These are phyloP conservation scores for Naganishia vishniacii DNA, from an alignment of 768 basidiomycete genomes.

Conservation along the genomic window DNA sequence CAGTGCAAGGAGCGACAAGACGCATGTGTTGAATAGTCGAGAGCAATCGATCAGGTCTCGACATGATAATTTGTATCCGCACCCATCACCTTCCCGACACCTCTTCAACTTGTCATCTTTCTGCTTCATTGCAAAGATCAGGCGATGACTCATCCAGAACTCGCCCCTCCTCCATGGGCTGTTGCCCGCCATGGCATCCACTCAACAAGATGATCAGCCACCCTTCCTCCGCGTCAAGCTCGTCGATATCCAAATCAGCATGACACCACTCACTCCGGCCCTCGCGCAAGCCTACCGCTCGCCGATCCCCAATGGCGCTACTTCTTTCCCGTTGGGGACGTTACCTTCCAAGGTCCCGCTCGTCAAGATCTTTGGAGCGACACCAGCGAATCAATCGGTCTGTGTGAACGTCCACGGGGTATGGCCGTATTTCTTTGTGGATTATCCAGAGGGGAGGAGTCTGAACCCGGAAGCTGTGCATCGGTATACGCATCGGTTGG, in stretches of 20 bases:
- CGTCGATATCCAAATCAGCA: slow-evolving; percentile 46
- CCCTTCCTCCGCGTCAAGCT: slow-evolving; percentile 48
- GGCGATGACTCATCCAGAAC: no score
- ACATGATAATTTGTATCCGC: no score
- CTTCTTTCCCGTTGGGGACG: slow-evolving; percentile 39
- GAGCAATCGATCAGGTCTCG: no score
- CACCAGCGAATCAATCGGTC: slow-evolving; percentile 67
- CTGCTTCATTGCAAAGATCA: no score
- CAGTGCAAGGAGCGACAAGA: no score
- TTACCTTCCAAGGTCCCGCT: slow-evolving; percentile 66
- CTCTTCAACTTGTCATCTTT: no score
- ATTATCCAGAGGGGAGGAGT: slow-evolving; percentile 54
- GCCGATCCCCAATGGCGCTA: slow-evolving; percentile 31
- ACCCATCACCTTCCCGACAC: no score
- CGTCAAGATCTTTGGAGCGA: slow-evolving; percentile 77
- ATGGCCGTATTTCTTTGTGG: slow-evolving; percentile 78
- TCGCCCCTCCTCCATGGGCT: no score
- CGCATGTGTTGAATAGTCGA: no score
- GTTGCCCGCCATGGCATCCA: background rate
- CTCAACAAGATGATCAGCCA: background rate
- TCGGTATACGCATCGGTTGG: slow-evolving; percentile 63
- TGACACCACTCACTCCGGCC: slow-evolving; percentile 35
- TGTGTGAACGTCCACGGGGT: slow-evolving; percentile 89
- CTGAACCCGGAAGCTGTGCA: slow-evolving; percentile 55
- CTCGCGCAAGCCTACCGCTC: slow-evolving; percentile 38